Percentiles rank a stretch among this genome's conserved stretches.
These are phyloP conservation scores for Solanum rostratum DNA, from an alignment of 257 asterid genomes.

Conservation along the genomic window DNA sequence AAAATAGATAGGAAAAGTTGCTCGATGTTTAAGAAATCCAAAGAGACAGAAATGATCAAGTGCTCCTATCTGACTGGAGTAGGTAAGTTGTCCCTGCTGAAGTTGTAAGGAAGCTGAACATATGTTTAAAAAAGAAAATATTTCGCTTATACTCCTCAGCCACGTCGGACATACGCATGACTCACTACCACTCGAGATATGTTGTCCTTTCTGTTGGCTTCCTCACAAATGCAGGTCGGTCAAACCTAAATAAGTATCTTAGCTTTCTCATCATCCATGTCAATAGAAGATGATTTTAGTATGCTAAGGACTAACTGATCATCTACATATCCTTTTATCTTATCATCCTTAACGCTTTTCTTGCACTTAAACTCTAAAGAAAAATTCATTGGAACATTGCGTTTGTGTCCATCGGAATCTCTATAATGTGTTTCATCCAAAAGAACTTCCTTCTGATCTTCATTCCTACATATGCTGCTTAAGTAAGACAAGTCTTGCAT, in stretches of 20 bases:
- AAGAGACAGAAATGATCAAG: conserved; percentile 35
- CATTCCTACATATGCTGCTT: conserved; percentile 11
- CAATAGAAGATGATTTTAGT: conserved; percentile 23
- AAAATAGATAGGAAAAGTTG: conserved; percentile 56
- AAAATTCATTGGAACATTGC: conserved; percentile 2
- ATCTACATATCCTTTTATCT: conserved; percentile 14
- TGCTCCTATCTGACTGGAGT: conserved; percentile 24
- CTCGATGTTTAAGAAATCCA: conserved; percentile 45
- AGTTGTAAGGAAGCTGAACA: conserved; percentile 57
- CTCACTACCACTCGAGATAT: conserved; percentile 13
- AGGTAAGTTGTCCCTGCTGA: conserved; percentile 25
- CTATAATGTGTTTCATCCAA: conserved; percentile 14
- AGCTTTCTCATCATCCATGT: conserved; percentile 32
- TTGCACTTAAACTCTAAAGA: conserved; percentile 20
- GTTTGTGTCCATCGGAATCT: conserved; percentile 12
- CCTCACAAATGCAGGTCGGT: conserved; percentile 40
- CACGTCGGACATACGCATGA: conserved; percentile 60
- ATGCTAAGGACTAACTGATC: conserved; percentile 35
- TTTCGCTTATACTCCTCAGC: conserved; percentile 53
- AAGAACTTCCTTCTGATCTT: conserved; percentile 13
- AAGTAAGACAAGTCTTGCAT: conserved; percentile 56
- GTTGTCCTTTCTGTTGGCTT: conserved; percentile 10
- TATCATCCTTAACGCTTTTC: conserved; percentile 18
- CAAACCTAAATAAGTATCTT: conserved; percentile 29
- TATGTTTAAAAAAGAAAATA: conserved; percentile 43